Percentiles rank a stretch among this genome's conserved stretches.
Evolutionary conservation across 1,284 basidiomycete genomes (phyloP).

Genomic region (Chalciporus sp.): DNA sequence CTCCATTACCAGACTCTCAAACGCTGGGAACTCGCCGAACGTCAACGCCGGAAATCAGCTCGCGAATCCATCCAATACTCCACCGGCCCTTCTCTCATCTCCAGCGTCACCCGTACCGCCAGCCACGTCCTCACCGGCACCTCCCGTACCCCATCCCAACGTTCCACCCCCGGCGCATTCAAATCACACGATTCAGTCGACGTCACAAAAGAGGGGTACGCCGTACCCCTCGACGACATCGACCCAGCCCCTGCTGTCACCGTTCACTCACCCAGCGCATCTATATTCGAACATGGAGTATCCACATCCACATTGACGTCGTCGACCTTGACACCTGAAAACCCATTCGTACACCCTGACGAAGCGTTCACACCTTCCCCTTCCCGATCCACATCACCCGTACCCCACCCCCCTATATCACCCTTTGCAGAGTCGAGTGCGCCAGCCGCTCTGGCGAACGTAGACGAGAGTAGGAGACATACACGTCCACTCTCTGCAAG

Average conservation of each 20-base stretch:
- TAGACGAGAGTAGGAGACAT: slow-evolving; percentile 5
- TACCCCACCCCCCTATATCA: slow-evolving; percentile 33
- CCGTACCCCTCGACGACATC: slow-evolving; percentile 54
- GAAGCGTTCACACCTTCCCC: slow-evolving; percentile 20
- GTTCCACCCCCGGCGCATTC: slow-evolving; percentile 37
- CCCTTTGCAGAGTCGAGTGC: slow-evolving; percentile 49
- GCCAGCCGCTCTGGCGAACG: slow-evolving; percentile 33
- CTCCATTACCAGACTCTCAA: slow-evolving; percentile 56
- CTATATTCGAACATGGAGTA: slow-evolving; percentile 24
- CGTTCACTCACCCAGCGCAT: slow-evolving; percentile 44
- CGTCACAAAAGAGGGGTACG: slow-evolving; percentile 33
- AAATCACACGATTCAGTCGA: slow-evolving; percentile 53
- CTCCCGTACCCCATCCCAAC: slow-evolving; percentile 29
- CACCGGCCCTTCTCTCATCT: slow-evolving; percentile 49
- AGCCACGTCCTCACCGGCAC: slow-evolving; percentile 43
- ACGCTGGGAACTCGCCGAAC: slow-evolving; percentile 73
- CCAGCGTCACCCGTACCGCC: slow-evolving; percentile 56
- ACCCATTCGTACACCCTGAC: slow-evolving; percentile 57
- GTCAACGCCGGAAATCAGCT: slow-evolving; percentile 64
- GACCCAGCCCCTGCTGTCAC: slow-evolving; percentile 37
- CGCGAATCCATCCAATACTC: slow-evolving; percentile 47
- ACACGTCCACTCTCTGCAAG: slow-evolving; percentile 18
- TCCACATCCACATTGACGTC: slow-evolving; percentile 15
- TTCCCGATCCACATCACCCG: slow-evolving; percentile 12
- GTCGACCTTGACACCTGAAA: slow-evolving; percentile 19